A percentile compares a stretch with the other conserved stretches of the same genome.
Evolutionary conservation across 2,329 filamentous ascomycete genomes (phyloP).

Genomic region (Fusarium chaquense): DNA sequence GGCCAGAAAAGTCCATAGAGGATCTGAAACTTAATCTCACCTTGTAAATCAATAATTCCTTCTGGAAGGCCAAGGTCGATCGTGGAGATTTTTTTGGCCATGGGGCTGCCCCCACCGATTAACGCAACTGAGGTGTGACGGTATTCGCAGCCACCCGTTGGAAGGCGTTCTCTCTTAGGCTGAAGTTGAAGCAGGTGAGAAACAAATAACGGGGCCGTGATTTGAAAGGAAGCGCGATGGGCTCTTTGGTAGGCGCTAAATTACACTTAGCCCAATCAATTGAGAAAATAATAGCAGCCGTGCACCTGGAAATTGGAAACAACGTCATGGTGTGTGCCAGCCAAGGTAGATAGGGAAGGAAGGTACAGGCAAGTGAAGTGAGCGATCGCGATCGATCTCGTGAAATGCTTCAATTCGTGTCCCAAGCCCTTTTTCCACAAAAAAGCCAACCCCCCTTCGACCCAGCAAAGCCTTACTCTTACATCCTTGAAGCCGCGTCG

Average conservation of each 20-base stretch:
- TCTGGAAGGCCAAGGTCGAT: conserved; percentile 24
- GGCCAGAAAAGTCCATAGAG: conserved; percentile 14
- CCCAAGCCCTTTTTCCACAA: not conserved
- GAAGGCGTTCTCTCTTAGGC: not conserved
- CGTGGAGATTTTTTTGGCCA: conserved; percentile 26
- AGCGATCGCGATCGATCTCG: conserved; percentile 12
- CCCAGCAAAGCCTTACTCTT: not conserved
- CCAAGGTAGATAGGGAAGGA: conserved; percentile 5
- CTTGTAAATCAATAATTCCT: conserved; percentile 8
- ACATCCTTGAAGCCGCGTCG: conserved; percentile 24
- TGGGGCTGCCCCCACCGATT: conserved; percentile 22
- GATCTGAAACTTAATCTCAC: conserved; percentile 17
- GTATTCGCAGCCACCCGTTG: conserved; percentile 17
- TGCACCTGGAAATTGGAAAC: conserved; percentile 22
- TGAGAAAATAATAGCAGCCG: conserved; percentile 23
- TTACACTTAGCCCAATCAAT: conserved; percentile 21
- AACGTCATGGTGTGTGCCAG: conserved; percentile 36
- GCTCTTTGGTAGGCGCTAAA: conserved; percentile 14
- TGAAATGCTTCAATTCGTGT: conserved; percentile 14
- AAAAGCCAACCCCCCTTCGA: conserved; percentile 1
- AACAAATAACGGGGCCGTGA: conserved; percentile 5
- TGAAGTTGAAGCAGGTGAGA: not conserved
- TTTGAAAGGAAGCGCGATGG: not conserved
- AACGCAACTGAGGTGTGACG: conserved; percentile 23
- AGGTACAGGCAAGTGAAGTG: not conserved